These are phyloP conservation scores for Takakia lepidozioides DNA, from an alignment of 225 moss, liverwort and hornwort species.

Conservation along the genomic window DNA sequence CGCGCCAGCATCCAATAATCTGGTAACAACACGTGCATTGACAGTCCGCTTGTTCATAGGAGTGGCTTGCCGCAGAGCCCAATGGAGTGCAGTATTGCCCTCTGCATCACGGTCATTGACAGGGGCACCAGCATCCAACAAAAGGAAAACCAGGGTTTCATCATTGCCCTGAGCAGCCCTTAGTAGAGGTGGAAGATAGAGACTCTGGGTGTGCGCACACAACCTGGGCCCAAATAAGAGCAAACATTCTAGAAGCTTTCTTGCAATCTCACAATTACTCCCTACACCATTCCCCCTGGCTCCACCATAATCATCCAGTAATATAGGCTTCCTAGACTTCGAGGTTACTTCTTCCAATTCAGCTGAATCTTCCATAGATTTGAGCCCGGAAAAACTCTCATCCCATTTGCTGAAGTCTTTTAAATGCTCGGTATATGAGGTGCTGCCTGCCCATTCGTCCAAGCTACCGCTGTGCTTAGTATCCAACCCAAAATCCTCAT, in stretches of 20 bases:
- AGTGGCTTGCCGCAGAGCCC: constrained; percentile 93
- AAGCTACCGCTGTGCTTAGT: constrained; percentile 56
- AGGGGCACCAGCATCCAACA: constrained; percentile 71
- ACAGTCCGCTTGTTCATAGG: constrained; percentile 91
- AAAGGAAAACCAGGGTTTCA: constrained; percentile 59
- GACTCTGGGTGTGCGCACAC: constrained; percentile 84
- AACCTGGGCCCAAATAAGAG: constrained; percentile 79
- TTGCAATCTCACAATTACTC: constrained; percentile 75
- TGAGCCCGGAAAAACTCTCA: constrained; percentile 65
- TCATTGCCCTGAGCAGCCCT: constrained; percentile 90
- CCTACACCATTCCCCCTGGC: constrained; percentile 57
- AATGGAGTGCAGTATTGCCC: constrained; percentile 90
- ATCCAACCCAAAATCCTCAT: constrained; percentile 48
- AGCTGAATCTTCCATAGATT: constrained; percentile 62
- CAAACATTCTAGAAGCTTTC: constrained; percentile 89
- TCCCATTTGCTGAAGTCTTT: constrained; percentile 79
- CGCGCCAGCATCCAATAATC: constrained; percentile 85
- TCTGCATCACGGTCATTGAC: constrained; percentile 88
- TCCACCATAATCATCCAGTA: constrained; percentile 29
- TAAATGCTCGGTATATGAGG: constrained; percentile 48
- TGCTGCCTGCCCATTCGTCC: constrained; percentile 56
- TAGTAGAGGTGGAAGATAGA: constrained; percentile 74
- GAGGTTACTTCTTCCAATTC: constrained; percentile 90
- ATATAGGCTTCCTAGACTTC: constrained; percentile 53
- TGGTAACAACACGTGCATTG: constrained; percentile 68